Conservation (phyloP, 768 basidiomycete species). For the Calocybe indica region DNA sequence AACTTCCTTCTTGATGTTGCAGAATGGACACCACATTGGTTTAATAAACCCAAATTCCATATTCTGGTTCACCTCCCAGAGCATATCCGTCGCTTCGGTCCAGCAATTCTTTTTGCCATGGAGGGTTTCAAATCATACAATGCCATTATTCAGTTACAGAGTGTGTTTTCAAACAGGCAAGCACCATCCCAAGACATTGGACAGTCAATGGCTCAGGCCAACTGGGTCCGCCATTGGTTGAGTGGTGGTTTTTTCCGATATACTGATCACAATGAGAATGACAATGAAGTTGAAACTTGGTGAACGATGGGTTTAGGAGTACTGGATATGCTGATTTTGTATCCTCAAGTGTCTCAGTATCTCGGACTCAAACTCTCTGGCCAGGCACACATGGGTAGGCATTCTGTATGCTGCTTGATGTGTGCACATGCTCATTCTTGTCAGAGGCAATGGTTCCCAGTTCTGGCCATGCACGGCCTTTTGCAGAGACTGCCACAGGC, state of each 20-base stretch:
- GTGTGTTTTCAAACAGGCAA: constrained; percentile 27
- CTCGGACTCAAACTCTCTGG: background rate
- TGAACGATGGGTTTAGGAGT: background rate
- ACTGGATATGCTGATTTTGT: background rate
- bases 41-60: constrained; percentile 41
- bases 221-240: constrained; percentile 19
- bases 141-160: constrained; percentile 23
- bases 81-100: constrained; percentile 34
- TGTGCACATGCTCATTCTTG: background rate
- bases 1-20: constrained; percentile 28
- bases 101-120: constrained; percentile 36
- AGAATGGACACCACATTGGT: constrained; percentile 23
- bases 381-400: too few species aligned
- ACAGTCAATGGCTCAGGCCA: constrained; percentile 15
- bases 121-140: constrained; percentile 39
- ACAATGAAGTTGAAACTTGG: background rate
- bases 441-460: background rate
- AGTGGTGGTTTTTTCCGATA: constrained; percentile 11
- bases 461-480: too few species aligned
- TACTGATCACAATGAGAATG: background rate
- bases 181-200: constrained; percentile 27
- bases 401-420: background rate
- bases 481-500: background rate
- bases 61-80: constrained; percentile 28
- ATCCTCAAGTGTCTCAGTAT: background rate